phyloP scores from a whole-genome alignment of 495 filamentous ascomycete species.

The Polyplosphaeria fusca region DNA sequence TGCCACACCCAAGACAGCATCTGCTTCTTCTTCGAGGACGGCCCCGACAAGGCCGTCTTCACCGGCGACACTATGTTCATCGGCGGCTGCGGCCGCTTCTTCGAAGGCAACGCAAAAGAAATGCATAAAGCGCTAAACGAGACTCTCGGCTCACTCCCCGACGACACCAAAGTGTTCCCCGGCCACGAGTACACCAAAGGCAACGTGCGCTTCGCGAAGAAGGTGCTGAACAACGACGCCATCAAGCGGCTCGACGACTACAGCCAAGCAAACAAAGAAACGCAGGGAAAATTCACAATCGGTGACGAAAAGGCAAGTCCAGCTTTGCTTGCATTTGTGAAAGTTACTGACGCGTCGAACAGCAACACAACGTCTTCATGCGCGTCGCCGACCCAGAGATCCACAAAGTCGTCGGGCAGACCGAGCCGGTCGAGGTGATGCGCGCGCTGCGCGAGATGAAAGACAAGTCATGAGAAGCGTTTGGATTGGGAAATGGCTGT shows the following conservation, averaged over 20 bases:
- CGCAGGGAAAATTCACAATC: conserved; percentile 95
- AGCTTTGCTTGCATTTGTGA: not conserved
- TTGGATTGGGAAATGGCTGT: not conserved
- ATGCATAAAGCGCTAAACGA: conserved; percentile 92
- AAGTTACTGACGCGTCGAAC: no score
- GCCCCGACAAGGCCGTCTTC: conserved; percentile 73
- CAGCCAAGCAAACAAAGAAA: conserved; percentile 75
- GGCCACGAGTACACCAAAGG: conserved; percentile 97
- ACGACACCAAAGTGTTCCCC: conserved; percentile 91
- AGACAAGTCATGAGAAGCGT: conserved; percentile 48
- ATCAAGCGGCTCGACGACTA: conserved; percentile 74
- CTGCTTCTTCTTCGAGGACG: conserved; percentile 83
- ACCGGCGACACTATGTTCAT: conserved; percentile 97
- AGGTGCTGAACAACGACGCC: conserved; percentile 64
- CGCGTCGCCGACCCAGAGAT: conserved; percentile 77
- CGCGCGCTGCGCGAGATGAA: conserved; percentile 85
- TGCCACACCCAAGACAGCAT: conserved; percentile 99
- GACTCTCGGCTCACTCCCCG: conserved; percentile 73
- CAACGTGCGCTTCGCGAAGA: conserved; percentile 82
- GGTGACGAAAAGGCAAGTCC: conserved; percentile 88
- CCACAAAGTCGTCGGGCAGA: conserved; percentile 79
- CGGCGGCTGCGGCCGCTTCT: conserved; percentile 87
- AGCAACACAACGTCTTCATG: conserved; percentile 99
- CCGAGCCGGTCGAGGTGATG: conserved; percentile 83
- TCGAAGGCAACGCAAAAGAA: conserved; percentile 84